Percentiles rank a stretch among this genome's conserved stretches.
phyloP scores from a whole-genome alignment of 2,329 filamentous ascomycete genomes.

The Coniochaeta ligniaria region DNA sequence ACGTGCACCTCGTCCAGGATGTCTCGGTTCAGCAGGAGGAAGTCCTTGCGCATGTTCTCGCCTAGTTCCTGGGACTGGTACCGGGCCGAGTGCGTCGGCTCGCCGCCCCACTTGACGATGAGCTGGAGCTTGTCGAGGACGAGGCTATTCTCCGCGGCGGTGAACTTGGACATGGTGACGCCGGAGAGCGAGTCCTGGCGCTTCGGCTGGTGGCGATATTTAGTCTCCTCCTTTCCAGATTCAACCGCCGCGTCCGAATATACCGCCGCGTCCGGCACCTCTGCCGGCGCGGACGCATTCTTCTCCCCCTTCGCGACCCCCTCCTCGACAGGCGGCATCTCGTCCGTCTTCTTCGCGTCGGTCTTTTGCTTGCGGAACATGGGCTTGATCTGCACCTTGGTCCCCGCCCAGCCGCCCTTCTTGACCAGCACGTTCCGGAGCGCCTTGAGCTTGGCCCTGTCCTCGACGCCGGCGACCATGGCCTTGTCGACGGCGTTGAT shows the following conservation, averaged over 20 bases:
- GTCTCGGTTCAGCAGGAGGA: constrained; percentile 86
- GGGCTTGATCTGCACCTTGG: constrained; percentile 98
- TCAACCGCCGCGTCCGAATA: neutral
- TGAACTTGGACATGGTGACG: constrained; percentile 87
- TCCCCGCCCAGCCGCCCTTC: constrained; percentile 90
- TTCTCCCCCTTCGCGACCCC: constrained; percentile 22
- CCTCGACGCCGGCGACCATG: constrained; percentile 72
- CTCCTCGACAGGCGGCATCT: constrained; percentile 32
- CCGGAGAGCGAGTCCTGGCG: constrained; percentile 82
- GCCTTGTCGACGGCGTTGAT: constrained; percentile 81
- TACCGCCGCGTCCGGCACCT: neutral
- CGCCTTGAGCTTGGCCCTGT: constrained; percentile 75
- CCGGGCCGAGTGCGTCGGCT: constrained; percentile 92
- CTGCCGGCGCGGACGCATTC: constrained; percentile 1
- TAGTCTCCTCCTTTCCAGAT: constrained; percentile 5
- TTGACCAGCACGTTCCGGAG: constrained; percentile 83
- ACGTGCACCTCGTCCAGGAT: constrained; percentile 88
- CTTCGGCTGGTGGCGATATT: constrained; percentile 29
- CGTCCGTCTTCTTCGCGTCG: constrained; percentile 57
- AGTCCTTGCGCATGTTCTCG: constrained; percentile 90
- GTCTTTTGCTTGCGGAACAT: constrained; percentile 91
- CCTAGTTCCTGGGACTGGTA: constrained; percentile 95
- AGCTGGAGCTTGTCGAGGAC: constrained; percentile 94
- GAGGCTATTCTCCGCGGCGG: constrained; percentile 85
- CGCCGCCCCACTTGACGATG: constrained; percentile 98